Percentiles rank a stretch among this genome's conserved stretches.
These are phyloP conservation scores for Glebionis coronaria DNA, from an alignment of 129 eudicot genomes.

Conservation along the genomic window DNA sequence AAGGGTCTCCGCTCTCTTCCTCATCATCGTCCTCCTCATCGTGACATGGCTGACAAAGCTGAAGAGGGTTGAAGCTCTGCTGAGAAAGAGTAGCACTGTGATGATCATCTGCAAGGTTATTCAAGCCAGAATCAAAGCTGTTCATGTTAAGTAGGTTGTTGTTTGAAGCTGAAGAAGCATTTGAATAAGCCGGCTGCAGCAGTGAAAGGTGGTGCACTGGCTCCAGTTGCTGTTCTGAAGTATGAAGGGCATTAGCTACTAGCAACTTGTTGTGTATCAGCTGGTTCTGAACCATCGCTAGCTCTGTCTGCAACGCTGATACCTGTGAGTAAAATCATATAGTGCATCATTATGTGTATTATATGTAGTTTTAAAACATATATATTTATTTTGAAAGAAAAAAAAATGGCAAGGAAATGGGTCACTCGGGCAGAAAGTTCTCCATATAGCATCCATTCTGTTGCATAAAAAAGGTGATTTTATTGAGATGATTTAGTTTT, in stretches of 20 bases:
- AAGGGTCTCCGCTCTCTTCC: constrained; percentile 53
- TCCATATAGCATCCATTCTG: no score
- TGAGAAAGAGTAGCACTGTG: constrained; percentile 27
- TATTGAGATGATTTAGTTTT: no score
- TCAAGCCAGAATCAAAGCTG: constrained; percentile 38
- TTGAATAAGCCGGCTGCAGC: constrained; percentile 55
- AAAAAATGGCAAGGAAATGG: no score
- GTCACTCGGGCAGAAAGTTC: no score
- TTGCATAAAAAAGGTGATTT: no score
- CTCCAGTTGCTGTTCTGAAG: constrained; percentile 43
- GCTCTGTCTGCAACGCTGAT: constrained; percentile 59
- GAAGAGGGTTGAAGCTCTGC: constrained; percentile 48
- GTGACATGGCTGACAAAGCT: constrained; percentile 30
- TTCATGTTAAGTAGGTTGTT: constrained; percentile 41
- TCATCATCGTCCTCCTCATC: constrained; percentile 55
- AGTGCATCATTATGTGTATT: not conserved
- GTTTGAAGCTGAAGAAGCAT: constrained; percentile 58
- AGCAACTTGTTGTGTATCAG: constrained; percentile 50
- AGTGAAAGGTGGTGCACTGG: constrained; percentile 39
- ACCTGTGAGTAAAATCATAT: constrained; percentile 35
- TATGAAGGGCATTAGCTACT: constrained; percentile 52
- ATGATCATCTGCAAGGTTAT: constrained; percentile 28
- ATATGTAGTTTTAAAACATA: not conserved
- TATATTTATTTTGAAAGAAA: not conserved
- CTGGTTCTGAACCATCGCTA: constrained; percentile 65